Evolutionary conservation across 768 basidiomycete genomes (phyloP).

Genomic region (Lentinula lateritia): DNA sequence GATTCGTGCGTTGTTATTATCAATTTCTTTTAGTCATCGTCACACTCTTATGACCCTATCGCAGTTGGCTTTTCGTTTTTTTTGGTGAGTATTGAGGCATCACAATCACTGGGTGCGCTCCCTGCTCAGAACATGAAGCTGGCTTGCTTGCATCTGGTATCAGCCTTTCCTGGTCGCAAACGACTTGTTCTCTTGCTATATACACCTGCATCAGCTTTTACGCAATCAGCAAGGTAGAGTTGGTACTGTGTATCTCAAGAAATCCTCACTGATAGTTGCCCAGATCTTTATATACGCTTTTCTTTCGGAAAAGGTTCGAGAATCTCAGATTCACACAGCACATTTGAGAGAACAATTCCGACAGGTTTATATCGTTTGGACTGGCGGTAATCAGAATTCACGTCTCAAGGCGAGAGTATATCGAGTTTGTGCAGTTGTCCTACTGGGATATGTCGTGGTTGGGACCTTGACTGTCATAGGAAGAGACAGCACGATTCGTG

Average conservation of each 20-base stretch:
- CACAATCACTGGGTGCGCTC: neutral
- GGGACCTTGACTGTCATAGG: constrained; percentile 1
- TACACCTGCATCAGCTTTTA: constrained; percentile 4
- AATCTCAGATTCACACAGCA: neutral
- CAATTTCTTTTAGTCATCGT: neutral
- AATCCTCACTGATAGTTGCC: neutral
- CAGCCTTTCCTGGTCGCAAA: neutral
- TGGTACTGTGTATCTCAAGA: neutral
- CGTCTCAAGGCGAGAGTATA: constrained; percentile 1
- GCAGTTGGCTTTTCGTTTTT: constrained; percentile 7
- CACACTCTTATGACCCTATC: neutral
- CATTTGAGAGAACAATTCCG: neutral
- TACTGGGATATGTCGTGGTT: constrained; percentile 1
- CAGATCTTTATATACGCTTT: constrained; percentile 7
- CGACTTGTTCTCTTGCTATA: neutral
- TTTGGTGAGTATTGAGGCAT: neutral
- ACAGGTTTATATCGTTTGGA: constrained; percentile 7
- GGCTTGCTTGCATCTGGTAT: constrained; percentile 1
- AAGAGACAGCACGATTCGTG: neutral
- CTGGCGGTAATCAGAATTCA: constrained; percentile 1
- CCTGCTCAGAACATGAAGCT: neutral
- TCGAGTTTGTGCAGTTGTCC: neutral
- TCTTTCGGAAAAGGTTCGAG: constrained; percentile 2
- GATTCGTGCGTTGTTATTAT: neutral
- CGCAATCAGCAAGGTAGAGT: constrained; percentile 2